Evolutionary conservation across 345 rosid species (phyloP).

Genomic region (Eucalyptus pumila): DNA sequence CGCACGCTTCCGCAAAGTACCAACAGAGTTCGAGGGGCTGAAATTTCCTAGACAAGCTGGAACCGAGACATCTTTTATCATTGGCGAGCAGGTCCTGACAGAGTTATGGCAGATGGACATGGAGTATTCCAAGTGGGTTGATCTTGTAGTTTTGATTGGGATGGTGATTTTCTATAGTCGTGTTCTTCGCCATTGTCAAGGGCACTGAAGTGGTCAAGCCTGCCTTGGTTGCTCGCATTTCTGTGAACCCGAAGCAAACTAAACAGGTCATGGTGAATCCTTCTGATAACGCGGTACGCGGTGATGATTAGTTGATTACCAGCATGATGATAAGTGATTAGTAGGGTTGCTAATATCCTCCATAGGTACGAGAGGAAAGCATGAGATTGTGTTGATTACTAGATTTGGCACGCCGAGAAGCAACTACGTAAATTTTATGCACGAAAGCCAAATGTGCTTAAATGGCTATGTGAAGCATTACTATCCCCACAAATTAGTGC

Average conservation of each 20-base stretch:
- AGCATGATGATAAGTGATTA: not conserved
- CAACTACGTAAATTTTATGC: not conserved
- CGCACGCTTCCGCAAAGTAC: no score
- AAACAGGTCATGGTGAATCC: not conserved
- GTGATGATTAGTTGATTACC: not conserved
- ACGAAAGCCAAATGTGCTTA: not conserved
- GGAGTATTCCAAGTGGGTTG: slow-evolving; percentile 12
- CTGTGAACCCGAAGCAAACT: not conserved
- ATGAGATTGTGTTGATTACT: not conserved
- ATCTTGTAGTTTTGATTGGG: slow-evolving; percentile 4
- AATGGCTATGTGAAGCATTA: not conserved
- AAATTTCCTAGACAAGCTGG: not conserved
- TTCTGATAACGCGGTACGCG: not conserved
- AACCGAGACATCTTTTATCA: not conserved
- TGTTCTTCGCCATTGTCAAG: not conserved
- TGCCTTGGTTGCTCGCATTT: not conserved
- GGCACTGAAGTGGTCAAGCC: not conserved
- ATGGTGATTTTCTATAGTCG: not conserved
- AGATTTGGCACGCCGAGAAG: not conserved
- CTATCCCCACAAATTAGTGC: not conserved
- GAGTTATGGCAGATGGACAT: not conserved
- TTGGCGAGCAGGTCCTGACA: slow-evolving; percentile 11
- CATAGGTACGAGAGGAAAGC: not conserved
- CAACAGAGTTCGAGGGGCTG: not conserved
- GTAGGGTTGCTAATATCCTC: not conserved